A percentile compares a stretch with the other conserved stretches of the same genome.
These are phyloP conservation scores for Secale cereale DNA, from an alignment of 176 grass and related monocot genomes.

Conservation along the genomic window DNA sequence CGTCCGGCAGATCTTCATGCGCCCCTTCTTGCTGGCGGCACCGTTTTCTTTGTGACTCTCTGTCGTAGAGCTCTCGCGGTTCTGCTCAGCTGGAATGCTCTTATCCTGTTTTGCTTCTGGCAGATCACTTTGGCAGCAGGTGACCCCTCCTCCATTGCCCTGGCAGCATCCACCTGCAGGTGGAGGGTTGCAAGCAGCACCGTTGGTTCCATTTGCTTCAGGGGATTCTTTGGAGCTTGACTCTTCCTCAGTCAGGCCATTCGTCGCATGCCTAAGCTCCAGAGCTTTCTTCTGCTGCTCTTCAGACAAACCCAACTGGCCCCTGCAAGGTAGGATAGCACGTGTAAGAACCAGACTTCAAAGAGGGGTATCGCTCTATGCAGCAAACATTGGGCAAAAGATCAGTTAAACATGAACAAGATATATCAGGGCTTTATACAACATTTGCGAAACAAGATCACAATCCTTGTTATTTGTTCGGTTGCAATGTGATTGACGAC, in stretches of 20 bases:
- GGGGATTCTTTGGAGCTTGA: slow-evolving; percentile 29
- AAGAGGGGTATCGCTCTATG: not conserved
- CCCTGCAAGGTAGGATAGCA: slow-evolving; percentile 43
- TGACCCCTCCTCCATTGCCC: slow-evolving; percentile 43
- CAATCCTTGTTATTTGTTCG: not conserved
- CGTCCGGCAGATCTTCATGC: slow-evolving; percentile 55
- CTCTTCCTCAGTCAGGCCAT: slow-evolving; percentile 34
- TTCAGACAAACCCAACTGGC: slow-evolving; percentile 81
- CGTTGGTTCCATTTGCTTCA: slow-evolving; percentile 29
- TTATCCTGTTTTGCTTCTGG: slow-evolving; percentile 46
- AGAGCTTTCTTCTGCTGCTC: slow-evolving; percentile 85
- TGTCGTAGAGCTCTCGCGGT: slow-evolving; percentile 30
- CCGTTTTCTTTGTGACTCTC: slow-evolving; percentile 23
- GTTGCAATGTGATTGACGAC: not conserved
- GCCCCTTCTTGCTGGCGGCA: slow-evolving; percentile 33
- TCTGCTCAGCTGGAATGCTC: slow-evolving; percentile 38
- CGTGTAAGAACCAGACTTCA: slow-evolving; percentile 22
- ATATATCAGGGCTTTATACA: slow-evolving; percentile 4
- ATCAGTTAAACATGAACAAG: not conserved
- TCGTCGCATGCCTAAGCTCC: slow-evolving; percentile 41
- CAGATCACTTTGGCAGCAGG: slow-evolving; percentile 66
- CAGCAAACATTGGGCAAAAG: not conserved
- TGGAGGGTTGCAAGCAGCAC: not conserved
- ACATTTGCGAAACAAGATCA: not conserved
- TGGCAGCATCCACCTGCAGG: slow-evolving; percentile 62